Base-by-base conservation (phyloP, 345 rosid genomes). In the Citrus trifoliata region DNA sequence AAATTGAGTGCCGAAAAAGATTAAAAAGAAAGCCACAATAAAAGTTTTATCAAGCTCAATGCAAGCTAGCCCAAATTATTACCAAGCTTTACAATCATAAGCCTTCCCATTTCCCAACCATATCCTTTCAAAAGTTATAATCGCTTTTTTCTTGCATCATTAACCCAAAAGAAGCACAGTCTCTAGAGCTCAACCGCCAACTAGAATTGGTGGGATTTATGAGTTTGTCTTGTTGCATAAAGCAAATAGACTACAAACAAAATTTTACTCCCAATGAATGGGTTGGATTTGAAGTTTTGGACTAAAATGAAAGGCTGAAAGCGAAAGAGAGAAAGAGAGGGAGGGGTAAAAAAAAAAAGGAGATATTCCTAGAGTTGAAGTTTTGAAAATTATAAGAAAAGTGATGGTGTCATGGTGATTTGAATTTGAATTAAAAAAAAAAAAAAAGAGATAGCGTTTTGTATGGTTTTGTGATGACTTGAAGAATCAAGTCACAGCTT, bases 101-200 rank as follows among this genome's bases (percentile, higher is more conserved):
- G 75, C 63, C 63, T 30, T n/a, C 76, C 22, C 76, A 58, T 56
- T 73, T 58, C 66, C 76, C 53, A 58, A 73, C 48, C 33, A 56
- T 22, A 42, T 21, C 48, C 58, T 53, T 53, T 4, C 5, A 53
- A 53, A 53, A 53, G 58, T 30, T 30, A 13, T 22, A 6, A 19
- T 62, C 14, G 3, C 32, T 25, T 61, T 46, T 28, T 30, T 6
- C 22, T 30, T 46, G 1, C 6, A 61, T 74, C 77, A 61, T 61
- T 8, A 13, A 24, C n/a, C 28, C 7, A 59, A 37, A 59, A 8
- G 51, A 74, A 19, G 30, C 18, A 24, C 4, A 24, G 8, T 48
- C 6, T 2, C 32, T 14, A 7, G 58, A 56, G 21, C 42, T 10
- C 51, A 56, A 72, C 30, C 30, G 21, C 30, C 19, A 53, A 27